Base-by-base conservation (phyloP, 2,329 filamentous ascomycete species). In the Coniochaeta sp. region DNA sequence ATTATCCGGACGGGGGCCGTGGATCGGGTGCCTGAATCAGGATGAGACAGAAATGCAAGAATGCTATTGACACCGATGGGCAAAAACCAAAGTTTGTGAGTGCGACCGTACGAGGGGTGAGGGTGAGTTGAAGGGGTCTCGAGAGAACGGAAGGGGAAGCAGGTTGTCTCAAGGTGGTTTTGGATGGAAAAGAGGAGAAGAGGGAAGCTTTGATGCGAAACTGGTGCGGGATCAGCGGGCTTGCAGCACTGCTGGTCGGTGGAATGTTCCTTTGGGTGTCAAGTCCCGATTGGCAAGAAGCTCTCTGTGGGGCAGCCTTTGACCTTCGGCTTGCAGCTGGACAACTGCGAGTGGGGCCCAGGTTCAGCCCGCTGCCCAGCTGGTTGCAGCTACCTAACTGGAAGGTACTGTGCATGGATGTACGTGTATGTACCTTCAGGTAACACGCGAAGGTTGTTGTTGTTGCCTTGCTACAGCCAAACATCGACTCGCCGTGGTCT, bases 101-200 rank as follows among this genome's bases (percentile, higher is more conserved):
- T n/a, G n/a, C n/a, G n/a, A n/a, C n/a, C n/a, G 40, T 57, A 34
- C 58, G 44, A 47, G 8, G 36, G 50, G 34, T 44, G 57, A 57
- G 34, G 50, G 60, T n/a, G n/a, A n/a, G 60, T 58, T 58, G 59
- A 60, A 34, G 52, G 61, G 58, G 24, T 17, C 57, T 17, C 40
- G 55, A 47, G 19, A 31, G 38, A 24, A 60, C 52, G 52, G 52
- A 34, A 34, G 28, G 28, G 28, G 33, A 36, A 34, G 17, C 33
- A 12, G 52, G 33, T 19, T 57, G 54, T 57, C 31, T 57, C 54
- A 57, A 57, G 31, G 54, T 31, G 47, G 47, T 52, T 52, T 57
- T 57, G 54, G 50, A 31, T 55, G 50, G 54, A 16, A n/a, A 57
- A 36, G 54, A 57, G 31, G 54, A 38, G 52, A 56, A 56, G 52